Percentiles rank a stretch among this genome's conserved stretches.
These are phyloP conservation scores for Hanseniaspora meyeri DNA, from an alignment of 805 yeast species.

Conservation along the genomic window DNA sequence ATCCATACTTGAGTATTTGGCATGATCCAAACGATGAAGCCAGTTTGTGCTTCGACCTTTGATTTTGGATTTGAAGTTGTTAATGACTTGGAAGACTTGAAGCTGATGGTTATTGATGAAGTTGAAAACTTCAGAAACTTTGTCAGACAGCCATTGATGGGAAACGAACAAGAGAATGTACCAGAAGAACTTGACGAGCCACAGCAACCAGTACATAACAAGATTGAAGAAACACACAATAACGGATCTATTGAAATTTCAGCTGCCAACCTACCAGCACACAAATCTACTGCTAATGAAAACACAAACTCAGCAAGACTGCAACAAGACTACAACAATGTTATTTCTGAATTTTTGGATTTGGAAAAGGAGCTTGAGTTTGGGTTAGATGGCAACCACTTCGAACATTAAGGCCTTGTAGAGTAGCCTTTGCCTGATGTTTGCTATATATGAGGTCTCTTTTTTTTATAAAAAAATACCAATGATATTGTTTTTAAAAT, in stretches of 20 bases:
- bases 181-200: slow-evolving; percentile 10
- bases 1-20: slow-evolving; percentile 81
- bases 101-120: slow-evolving; percentile 65
- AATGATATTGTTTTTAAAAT: too few relatives aligned
- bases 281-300: slow-evolving; percentile 20
- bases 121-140: slow-evolving; percentile 65
- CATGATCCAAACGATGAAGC: slow-evolving; percentile 91
- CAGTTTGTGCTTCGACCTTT: slow-evolving; percentile 65
- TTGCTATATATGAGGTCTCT: not conserved
- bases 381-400: slow-evolving; percentile 46
- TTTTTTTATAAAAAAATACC: not conserved
- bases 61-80: slow-evolving; percentile 80
- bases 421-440: too few relatives aligned
- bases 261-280: slow-evolving; percentile 29
- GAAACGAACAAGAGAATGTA: slow-evolving; percentile 24
- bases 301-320: slow-evolving; percentile 14
- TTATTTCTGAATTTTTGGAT: slow-evolving; percentile 28
- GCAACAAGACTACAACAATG: slow-evolving; percentile 21
- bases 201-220: slow-evolving; percentile 9
- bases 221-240: slow-evolving; percentile 20
- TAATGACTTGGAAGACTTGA: slow-evolving; percentile 66
- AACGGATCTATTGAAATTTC: slow-evolving; percentile 36
- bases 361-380: slow-evolving; percentile 56
- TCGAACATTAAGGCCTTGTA: not conserved
- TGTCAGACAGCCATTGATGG: slow-evolving; percentile 65